Evolutionary conservation across 2,329 filamentous ascomycete genomes (phyloP), one percentile per base, ranked within the genome.

Genomic region (Coniella vitis): DNA sequence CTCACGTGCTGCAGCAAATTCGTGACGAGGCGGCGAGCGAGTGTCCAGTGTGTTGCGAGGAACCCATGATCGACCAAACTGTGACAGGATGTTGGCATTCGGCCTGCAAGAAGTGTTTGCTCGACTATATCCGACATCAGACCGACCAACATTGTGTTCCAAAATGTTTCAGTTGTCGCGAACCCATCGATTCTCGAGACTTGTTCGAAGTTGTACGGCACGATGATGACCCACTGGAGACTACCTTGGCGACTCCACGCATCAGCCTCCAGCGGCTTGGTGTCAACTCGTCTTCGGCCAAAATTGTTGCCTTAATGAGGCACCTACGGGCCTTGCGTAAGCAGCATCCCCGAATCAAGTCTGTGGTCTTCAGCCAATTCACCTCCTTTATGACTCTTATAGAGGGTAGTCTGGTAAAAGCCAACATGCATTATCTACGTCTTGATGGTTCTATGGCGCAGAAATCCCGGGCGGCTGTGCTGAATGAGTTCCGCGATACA

Each of bases 41-140:
- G 69, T 98, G 93, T 60, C 91, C 93, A 0, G 87, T 98, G 45
- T 98, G 93, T 67, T 82, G 87, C 4, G 91, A 97, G 64, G 93
- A 97, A 12, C 90, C 90, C 3, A 97, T 97, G 90, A 79, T 88
- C 36, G 86, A 96, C 47, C 91, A 95, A 61, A 86, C 87, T 0
- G 93, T 98, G 1, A 97, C 93, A 0, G 88, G 89, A 0, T 98
- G 93, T 67, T 98, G 93, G 90, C 93, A 98, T 65, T 95, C 88
- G 31, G 90, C 93, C 1, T 98, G 93, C 71, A 95, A 93, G 67
- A 85, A 87, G 54, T 98, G 93, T 59, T 70, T 97, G n/a, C 71
- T 94, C 2, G 83, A 89, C 57, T 95, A 89, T 58, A 94, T 98
- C 60, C 82, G 86, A 54, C 90, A 95, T 60, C 86, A 95, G 63